A percentile compares a stretch with the other conserved stretches of the same genome.
Evolutionary conservation across 2,329 filamentous ascomycete species (phyloP).

Genomic region (Exophiala aquamarina): DNA sequence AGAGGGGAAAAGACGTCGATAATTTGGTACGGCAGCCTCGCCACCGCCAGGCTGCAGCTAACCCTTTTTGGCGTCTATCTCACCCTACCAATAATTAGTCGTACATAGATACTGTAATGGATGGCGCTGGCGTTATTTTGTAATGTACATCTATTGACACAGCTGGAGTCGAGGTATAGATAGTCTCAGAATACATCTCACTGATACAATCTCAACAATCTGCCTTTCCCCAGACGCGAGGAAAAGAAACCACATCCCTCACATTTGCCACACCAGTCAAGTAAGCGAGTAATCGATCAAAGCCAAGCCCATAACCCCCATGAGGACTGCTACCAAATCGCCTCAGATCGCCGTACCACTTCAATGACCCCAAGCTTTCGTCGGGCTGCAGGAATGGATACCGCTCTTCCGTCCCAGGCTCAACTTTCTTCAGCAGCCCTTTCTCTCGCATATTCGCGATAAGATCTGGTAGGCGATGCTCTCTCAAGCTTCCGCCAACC

Average conservation of each 20-base stretch:
- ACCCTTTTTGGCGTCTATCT: too few species aligned
- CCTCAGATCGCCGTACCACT: constrained; percentile 87
- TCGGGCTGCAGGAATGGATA: constrained; percentile 40
- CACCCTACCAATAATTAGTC: too few species aligned
- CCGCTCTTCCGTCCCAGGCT: constrained; percentile 2
- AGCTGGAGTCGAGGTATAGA: too few species aligned
- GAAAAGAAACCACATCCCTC: constrained; percentile 82
- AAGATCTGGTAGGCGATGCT: constrained; percentile 70
- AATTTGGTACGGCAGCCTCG: too few species aligned
- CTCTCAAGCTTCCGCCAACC: constrained; percentile 84
- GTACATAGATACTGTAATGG: too few species aligned
- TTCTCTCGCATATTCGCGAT: constrained; percentile 69
- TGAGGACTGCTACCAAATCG: constrained; percentile 90
- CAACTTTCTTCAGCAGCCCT: constrained; percentile 53
- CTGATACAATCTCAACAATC: constrained; percentile 41
- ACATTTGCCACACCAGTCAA: constrained; percentile 78
- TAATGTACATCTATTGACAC: too few species aligned
- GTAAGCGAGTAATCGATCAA: constrained; percentile 83
- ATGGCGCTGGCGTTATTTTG: too few species aligned
- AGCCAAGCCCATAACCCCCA: constrained; percentile 86
- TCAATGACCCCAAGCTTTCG: constrained; percentile 54
- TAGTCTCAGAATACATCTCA: too few species aligned
- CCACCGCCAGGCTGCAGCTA: too few species aligned
- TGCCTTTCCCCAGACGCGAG: constrained; percentile 62
- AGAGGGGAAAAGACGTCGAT: too few species aligned